A percentile compares a stretch with the other conserved stretches of the same genome.
Evolutionary conservation across 441 rosid genomes (phyloP).

Genomic region (Erysimum pusillum): DNA sequence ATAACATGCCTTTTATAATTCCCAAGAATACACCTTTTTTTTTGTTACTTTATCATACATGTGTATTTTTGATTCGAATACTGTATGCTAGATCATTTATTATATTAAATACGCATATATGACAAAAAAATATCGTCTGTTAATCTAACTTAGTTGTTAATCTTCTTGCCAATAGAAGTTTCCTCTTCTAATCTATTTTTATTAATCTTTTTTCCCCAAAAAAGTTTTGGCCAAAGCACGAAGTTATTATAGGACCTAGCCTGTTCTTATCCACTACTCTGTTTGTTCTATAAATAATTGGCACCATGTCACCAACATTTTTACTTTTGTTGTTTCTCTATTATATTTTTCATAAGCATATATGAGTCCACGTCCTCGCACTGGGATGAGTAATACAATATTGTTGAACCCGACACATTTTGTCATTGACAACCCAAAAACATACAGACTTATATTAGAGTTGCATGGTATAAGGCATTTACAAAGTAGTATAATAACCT

Average conservation of each 20-base stretch:
- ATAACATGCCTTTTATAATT: no score
- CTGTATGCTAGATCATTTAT: background rate
- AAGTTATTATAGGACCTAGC: conserved; percentile 21
- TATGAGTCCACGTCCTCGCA: conserved; percentile 35
- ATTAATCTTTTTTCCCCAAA: background rate
- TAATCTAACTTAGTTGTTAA: conserved; percentile 6
- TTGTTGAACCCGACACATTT: conserved; percentile 34
- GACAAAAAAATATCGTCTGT: background rate
- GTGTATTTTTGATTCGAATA: background rate
- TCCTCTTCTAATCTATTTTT: background rate
- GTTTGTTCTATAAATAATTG: conserved; percentile 32
- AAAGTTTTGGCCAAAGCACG: conserved; percentile 2
- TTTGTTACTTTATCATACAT: background rate
- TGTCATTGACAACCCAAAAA: conserved; percentile 36
- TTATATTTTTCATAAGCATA: conserved; percentile 27
- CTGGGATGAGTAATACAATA: conserved; percentile 13
- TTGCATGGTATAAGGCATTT: background rate
- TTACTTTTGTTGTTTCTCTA: conserved; percentile 30
- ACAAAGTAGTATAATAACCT: background rate
- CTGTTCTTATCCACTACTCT: conserved; percentile 38
- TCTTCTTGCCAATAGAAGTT: conserved; percentile 31
- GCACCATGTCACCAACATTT: conserved; percentile 38
- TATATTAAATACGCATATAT: background rate
- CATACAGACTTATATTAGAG: conserved; percentile 1
- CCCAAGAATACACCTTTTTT: no score